Conservation (phyloP, 2,329 filamentous ascomycete genomes). For the Pseudopithomyces chartarum region DNA sequence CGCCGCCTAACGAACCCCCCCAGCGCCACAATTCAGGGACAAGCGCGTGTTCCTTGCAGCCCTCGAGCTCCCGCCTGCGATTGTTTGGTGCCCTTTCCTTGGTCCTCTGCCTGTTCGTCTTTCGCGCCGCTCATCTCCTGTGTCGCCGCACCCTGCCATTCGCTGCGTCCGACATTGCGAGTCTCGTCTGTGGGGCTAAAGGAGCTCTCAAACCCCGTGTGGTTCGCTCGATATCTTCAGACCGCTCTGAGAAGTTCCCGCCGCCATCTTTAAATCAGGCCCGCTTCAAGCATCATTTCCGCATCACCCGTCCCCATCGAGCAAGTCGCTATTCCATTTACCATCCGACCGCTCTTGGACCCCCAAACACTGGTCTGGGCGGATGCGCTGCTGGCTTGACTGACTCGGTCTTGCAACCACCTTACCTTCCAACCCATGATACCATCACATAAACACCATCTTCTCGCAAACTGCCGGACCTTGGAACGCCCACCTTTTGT, state of each 20-base stretch:
- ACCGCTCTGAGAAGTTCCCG: conserved; percentile 27
- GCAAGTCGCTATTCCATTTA: conserved; percentile 30
- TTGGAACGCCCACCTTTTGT: conserved; percentile 8
- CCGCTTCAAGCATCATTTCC: conserved; percentile 41
- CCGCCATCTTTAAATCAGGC: conserved; percentile 37
- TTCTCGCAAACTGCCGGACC: conserved; percentile 22
- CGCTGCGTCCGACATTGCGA: conserved; percentile 39
- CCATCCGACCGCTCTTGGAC: conserved; percentile 32
- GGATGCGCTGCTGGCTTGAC: conserved; percentile 23
- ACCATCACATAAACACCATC: conserved; percentile 24
- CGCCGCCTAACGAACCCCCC: conserved; percentile 23
- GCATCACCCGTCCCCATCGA: conserved; percentile 35
- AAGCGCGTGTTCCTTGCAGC: conserved; percentile 36
- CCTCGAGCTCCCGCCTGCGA: conserved; percentile 21
- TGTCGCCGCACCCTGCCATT: conserved; percentile 25
- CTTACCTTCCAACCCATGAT: conserved; percentile 28
- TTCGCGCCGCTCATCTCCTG: conserved; percentile 8
- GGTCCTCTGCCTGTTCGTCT: conserved; percentile 20
- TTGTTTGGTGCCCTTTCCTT: conserved; percentile 21
- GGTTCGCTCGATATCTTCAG: conserved; percentile 29
- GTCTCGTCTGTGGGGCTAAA: conserved; percentile 36
- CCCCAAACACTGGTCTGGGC: conserved; percentile 30
- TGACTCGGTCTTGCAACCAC: conserved; percentile 18
- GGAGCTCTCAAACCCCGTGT: conserved; percentile 31
- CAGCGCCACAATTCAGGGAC: conserved; percentile 40